These are phyloP conservation scores for Cardamine chenopodiifolia DNA, from an alignment of 345 rosid species.

Conservation along the genomic window DNA sequence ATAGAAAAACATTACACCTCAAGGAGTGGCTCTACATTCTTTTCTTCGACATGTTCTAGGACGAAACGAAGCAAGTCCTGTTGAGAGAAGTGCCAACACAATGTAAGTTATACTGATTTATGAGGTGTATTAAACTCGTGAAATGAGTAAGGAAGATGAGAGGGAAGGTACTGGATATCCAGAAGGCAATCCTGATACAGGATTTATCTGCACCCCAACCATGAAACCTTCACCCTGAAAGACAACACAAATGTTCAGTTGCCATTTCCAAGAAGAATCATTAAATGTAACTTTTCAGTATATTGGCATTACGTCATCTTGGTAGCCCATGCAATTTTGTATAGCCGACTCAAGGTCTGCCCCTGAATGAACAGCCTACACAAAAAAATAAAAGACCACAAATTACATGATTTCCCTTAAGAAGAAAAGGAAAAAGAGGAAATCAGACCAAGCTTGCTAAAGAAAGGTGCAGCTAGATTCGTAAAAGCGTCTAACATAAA, in stretches of 20 bases:
- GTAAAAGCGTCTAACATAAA: constrained; percentile 17
- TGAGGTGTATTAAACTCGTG: constrained; percentile 23
- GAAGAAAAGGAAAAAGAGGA: constrained; percentile 5
- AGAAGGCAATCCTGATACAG: constrained; percentile 84
- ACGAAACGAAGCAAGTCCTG: constrained; percentile 89
- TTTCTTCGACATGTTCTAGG: constrained; percentile 82
- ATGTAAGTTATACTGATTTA: constrained; percentile 26
- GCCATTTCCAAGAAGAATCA: constrained; percentile 31
- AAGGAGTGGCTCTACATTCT: constrained; percentile 81
- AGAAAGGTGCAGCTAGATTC: constrained; percentile 25
- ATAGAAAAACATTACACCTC: constrained; percentile 57
- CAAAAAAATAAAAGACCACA: constrained; percentile 37
- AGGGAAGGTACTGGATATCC: constrained; percentile 73
- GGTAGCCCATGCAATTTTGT: constrained; percentile 95
- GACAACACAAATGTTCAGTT: constrained; percentile 29
- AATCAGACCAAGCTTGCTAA: constrained; percentile 25
- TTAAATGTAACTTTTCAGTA: constrained; percentile 34
- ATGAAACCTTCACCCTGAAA: constrained; percentile 96
- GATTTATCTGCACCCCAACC: constrained; percentile 98
- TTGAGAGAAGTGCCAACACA: constrained; percentile 37
- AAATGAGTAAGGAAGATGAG: constrained; percentile 35
- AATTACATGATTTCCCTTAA: constrained; percentile 4
- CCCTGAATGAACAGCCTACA: constrained; percentile 99
- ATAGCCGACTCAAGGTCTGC: constrained; percentile 98
- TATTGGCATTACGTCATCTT: constrained; percentile 59